Conservation (phyloP, 1,284 basidiomycete species). For the Athelia psychrophila region DNA sequence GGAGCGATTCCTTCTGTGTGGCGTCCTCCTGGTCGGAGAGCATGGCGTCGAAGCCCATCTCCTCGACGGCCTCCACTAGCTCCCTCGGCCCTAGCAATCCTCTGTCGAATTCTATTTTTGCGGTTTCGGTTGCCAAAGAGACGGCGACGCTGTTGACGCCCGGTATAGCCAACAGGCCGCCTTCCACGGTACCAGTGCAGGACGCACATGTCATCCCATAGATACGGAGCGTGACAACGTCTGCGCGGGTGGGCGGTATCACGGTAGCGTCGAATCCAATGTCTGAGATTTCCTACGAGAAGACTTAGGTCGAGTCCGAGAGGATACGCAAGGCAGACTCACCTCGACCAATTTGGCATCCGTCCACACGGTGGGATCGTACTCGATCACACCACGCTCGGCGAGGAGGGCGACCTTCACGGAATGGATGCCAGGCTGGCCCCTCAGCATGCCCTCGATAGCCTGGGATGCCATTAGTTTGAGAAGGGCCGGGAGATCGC, state of each 20-base stretch:
- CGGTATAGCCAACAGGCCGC: slow-evolving; percentile 64
- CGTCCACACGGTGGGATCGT: slow-evolving; percentile 81
- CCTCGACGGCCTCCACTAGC: slow-evolving; percentile 84
- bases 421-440: slow-evolving; percentile 82
- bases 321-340: slow-evolving; percentile 20
- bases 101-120: slow-evolving; percentile 78
- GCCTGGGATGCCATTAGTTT: slow-evolving; percentile 43
- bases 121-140: slow-evolving; percentile 71
- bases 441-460: slow-evolving; percentile 90
- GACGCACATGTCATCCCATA: slow-evolving; percentile 92
- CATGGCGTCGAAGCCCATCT: slow-evolving; percentile 89
- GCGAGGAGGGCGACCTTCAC: slow-evolving; percentile 93
- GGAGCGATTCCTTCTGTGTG: slow-evolving; percentile 89
- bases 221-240: slow-evolving; percentile 72
- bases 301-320: slow-evolving; percentile 8
- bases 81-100: slow-evolving; percentile 75
- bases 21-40: slow-evolving; percentile 80
- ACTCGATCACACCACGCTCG: slow-evolving; percentile 90
- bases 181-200: slow-evolving; percentile 80
- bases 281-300: slow-evolving; percentile 79
- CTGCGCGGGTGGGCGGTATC: slow-evolving; percentile 60
- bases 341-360: slow-evolving; percentile 78
- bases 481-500: slow-evolving; percentile 3
- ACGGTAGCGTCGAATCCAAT: slow-evolving; percentile 88
- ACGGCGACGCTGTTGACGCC: slow-evolving; percentile 76